Percentiles rank a stretch among this genome's conserved stretches.
phyloP scores from a whole-genome alignment of 306 rosid genomes.

The Quercus agrifolia region DNA sequence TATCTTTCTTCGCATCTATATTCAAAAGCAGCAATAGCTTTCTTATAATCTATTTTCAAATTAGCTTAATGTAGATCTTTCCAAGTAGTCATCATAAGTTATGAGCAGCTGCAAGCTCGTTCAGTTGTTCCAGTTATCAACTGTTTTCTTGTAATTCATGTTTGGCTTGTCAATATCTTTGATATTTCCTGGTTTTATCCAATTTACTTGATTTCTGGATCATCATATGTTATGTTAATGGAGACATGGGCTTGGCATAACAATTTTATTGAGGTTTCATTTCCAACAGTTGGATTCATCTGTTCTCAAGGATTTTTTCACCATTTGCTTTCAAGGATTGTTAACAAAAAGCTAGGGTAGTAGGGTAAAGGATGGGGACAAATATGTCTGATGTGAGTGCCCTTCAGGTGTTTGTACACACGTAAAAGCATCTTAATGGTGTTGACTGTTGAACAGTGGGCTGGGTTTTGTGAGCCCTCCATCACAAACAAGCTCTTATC shows the following conservation, averaged over 20 bases:
- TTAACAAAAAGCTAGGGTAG: too few relatives aligned
- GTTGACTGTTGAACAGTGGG: too few relatives aligned
- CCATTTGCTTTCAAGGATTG: not conserved
- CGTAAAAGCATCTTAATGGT: too few relatives aligned
- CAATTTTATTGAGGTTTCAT: not conserved
- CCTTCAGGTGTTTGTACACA: too few relatives aligned
- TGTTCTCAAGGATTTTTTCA: not conserved
- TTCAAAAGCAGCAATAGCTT: too few relatives aligned
- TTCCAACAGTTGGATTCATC: not conserved
- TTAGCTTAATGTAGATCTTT: not conserved
- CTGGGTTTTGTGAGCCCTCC: too few relatives aligned
- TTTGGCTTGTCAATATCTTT: not conserved
- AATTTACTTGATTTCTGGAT: not conserved
- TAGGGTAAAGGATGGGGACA: too few relatives aligned
- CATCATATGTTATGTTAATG: not conserved
- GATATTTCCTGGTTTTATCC: not conserved
- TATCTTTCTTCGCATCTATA: too few relatives aligned
- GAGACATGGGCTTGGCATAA: not conserved
- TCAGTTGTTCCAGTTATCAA: too few relatives aligned
- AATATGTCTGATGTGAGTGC: too few relatives aligned
- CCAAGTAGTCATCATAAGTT: not conserved
- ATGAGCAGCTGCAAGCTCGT: not conserved
- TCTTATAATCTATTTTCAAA: not conserved
- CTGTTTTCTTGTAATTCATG: not conserved
- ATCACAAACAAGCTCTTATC: too few relatives aligned